These are phyloP conservation scores for Monosporascus sp. DNA, from an alignment of 2,329 filamentous ascomycete species.

Conservation along the genomic window DNA sequence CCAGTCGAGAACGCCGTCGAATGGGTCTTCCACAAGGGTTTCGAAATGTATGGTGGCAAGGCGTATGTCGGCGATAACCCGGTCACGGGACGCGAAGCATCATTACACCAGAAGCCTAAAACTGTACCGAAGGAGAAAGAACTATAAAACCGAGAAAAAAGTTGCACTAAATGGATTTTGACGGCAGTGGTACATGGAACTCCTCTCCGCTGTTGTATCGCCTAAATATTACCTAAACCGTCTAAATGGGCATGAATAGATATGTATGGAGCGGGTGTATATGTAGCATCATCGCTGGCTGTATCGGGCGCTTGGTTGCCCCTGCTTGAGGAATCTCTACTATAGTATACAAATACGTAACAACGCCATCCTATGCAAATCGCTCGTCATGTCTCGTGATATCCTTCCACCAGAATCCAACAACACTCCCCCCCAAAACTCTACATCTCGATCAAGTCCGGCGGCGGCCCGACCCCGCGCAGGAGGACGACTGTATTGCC, in stretches of 20 bases:
- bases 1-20: constrained; percentile 90
- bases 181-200: not conserved
- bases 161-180: not conserved
- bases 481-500: constrained; percentile 89
- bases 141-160: constrained; percentile 11
- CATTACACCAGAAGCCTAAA: constrained; percentile 38
- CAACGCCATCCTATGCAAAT: no score
- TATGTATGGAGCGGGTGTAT: no score
- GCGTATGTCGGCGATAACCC: constrained; percentile 50
- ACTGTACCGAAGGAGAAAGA: constrained; percentile 36
- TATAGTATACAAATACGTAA: no score
- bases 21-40: constrained; percentile 80
- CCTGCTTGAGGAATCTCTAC: no score
- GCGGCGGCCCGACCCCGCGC: constrained; percentile 75
- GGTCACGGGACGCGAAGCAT: constrained; percentile 45
- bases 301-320: no score
- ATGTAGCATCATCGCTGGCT: no score
- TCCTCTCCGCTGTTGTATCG: constrained; percentile 1
- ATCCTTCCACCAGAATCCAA: no score
- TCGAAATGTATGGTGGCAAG: constrained; percentile 64
- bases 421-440: not conserved
- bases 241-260: no score
- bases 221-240: no score
- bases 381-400: not conserved
- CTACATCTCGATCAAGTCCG: constrained; percentile 60